Base-by-base conservation (phyloP, 2,329 filamentous ascomycete species). In the Sclerotinia borealis region DNA sequence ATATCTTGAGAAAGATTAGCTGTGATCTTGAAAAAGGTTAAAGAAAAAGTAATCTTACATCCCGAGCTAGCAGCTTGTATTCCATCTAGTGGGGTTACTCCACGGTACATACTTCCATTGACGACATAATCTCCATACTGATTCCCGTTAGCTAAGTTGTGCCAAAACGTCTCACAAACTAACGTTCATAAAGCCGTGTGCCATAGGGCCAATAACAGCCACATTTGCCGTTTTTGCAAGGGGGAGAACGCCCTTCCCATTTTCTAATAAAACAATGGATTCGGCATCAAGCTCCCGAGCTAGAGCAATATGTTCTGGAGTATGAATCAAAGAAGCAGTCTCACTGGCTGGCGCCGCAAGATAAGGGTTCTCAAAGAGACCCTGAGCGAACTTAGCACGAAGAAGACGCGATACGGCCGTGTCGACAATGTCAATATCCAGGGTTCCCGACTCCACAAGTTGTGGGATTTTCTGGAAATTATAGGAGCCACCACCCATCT, bases 251-350 rank as follows among this genome's bases (percentile, higher is more conserved):
- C 79, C 76, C 41, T 83, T 80, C 6, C 82, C 78, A 66, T 97
- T 96, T 77, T 96, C 96, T 45, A 97, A 81, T 61, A 96, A 74
- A 0, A 93, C 88, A 15, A 88, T 90, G 17, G 90, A 91, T 72
- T 96, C 91, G 0, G 87, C 87, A 7, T 91, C 92, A 27, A 97
- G 83, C 61, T 87, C 79, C 29, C 91, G 85, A 3, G 91, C 91
- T 0, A 95, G 75, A 10, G 80, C 77, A 37, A 87, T 82, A 72
- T 93, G 90, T 64, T 90, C 83, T 1, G 81, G 84, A 1, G 83
- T 89, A 70, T 91, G 85, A 65, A 91, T 85, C 36, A 85, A 78
- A 34, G 82, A 78, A 15, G 78, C 76, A 67, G 84, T 83, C 68
- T 87, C 72, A 6, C 81, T 79, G 10, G 81, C 75, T 0, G 84